Evolutionary conservation across 1,284 basidiomycete species (phyloP), one percentile per base, ranked within the genome.

Genomic region (Schizopora paradoxa): DNA sequence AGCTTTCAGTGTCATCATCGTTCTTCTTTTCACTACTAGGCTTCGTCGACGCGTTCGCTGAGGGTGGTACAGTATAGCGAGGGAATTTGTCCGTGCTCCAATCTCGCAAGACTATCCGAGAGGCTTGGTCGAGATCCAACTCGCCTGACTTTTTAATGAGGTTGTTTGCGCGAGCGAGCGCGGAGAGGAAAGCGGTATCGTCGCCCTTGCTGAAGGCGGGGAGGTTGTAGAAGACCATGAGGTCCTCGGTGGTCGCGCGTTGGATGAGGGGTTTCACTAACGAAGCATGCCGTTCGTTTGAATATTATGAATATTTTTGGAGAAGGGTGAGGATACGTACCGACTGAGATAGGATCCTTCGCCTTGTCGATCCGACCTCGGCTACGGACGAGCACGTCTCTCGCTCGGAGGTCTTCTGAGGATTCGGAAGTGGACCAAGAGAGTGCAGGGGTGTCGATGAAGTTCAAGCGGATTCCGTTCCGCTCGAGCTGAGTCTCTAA

Each of bases 141-240:
- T 80, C 74, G 41, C 89, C 91, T 54, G 79, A 83, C 79, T 88
- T 93, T 66, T 85, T 89, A n/a, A 93, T 69, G 26, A 91, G 73
- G 41, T 85, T 82, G 48, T 82, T 76, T 10, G 84, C 74, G 32
- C 93, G 81, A 1, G 94, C 92, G 27, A 97, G 70, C 43, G 82
- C 82, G 28, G 86, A 76, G 29, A 98, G 72, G 74, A 98, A 94
- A 0, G 82, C 79, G 40, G 76, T 74, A 13, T 78, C 66, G 52
- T 92, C 82, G 2, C 82, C 81, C 32, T 73, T 70, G n/a, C 75
- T 59, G 61, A 94, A 94, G 18, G 83, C 86, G 10, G 93, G 88
- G n/a, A 94, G 73, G 58, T 79, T 85, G 70, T 94, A 95, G 44
- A 85, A 72, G 36, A 95, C 69, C 86, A 94, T 93, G 39, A 96